Evolutionary conservation across 2,329 filamentous ascomycete genomes (phyloP), one percentile per base, ranked within the genome.

Genomic region (Verticillium nonalfalfae): DNA sequence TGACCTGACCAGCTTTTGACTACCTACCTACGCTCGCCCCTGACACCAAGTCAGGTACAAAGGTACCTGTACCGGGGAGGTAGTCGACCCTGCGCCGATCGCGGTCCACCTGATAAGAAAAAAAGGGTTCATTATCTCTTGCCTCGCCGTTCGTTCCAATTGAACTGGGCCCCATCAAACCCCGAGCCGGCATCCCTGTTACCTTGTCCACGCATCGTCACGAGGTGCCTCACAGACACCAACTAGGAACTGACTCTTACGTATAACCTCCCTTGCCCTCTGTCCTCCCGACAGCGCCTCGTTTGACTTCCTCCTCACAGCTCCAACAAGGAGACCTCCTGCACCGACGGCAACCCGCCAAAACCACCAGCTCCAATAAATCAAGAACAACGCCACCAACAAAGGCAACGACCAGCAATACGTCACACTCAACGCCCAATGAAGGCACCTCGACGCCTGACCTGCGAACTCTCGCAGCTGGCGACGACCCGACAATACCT

Each of bases 381-480:
- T 3, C 1, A 26, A 26, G 26, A 26, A 26, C 26, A 26, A 26
- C 26, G 26, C 26, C 26, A 26, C 26, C 26, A 26, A 26, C 26
- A 26, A 26, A 26, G 26, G 7, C 9, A n/a, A 11, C 45, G n/a
- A 50, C 6, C n/a, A 21, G 15, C 45, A 18, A 50, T 50, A 50
- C 45, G 45, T 21, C n/a, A 11, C 45, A 18, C n/a, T 11, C 56
- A 31, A 58, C 11, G 36, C 36, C 57, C 39, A 63, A 64, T 65
- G 60, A 58, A 61, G 60, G 62, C 64, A 59, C 57, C 64, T 52
- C 60, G 63, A 56, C 64, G 64, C 54, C 45, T 63, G 9, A 45
- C 61, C 62, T 61, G 62, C 64, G 62, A 61, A 45, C 63, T 64
- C 36, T 33, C 50, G 7, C 60, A 61, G 61, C 64, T 65, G 45